Base-by-base conservation (phyloP, 768 basidiomycete species). In the Stropharia rugosoannulata region DNA sequence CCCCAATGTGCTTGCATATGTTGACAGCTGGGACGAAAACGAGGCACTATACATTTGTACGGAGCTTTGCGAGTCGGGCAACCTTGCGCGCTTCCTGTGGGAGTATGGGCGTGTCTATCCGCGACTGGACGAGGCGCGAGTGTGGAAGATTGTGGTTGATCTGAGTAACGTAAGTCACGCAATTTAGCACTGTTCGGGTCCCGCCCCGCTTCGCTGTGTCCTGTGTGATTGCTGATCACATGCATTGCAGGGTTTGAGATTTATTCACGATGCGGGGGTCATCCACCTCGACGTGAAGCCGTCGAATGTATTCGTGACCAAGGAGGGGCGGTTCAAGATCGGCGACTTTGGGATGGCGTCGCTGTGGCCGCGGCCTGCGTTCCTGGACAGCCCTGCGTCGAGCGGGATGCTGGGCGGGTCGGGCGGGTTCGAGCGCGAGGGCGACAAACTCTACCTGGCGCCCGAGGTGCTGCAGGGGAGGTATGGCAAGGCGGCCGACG, bases 281-380 rank as follows among this genome's bases (percentile, higher is more conserved):
- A 89, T 98, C 48, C 97, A 99, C 74, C 82, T 99, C 52, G 97
- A 99, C 74, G 73, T 99, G 60, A 99, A 99, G 75, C 97, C 97
- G 11, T 93, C 93, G 41, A 99, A 99, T 69, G 87, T 99, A 49
- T 94, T 99, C 67, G 80, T 99, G 63, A 94, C 92, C 9, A 78
- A 78, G 7, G 82, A 86, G 41, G 97, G 97, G 1, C 82, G 89
- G 43, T 89, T 99, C 75, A 94, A 93, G 75, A 94, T 99, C 68
- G 96, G 96, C 7, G 97, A 99, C 70, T 98, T 98, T 75, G 97
- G 97, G 8, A 94, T 99, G 87, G 95, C 96, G n/a, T 92, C 93
- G 5, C 64, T 93, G 50, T 95, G 93, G 90, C 93, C 94, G 57
- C 66, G 22, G 64, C 68, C 55, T 49, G 62, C 44, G 44, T 64